These are phyloP conservation scores for Coniochaeta pulveracea DNA, from an alignment of 2,329 filamentous ascomycete genomes.

Conservation along the genomic window DNA sequence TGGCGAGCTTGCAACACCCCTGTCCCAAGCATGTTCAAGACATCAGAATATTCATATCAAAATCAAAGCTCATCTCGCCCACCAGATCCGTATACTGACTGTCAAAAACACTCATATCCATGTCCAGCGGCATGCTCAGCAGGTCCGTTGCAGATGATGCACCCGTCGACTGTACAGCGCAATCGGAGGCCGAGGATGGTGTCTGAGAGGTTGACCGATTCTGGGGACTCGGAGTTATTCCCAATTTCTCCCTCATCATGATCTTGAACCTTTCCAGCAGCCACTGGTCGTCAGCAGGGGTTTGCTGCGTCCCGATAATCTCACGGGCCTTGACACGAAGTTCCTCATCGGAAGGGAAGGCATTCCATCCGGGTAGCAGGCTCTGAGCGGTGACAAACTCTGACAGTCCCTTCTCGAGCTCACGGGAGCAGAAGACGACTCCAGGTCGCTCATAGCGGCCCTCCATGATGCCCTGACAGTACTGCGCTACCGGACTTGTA, in stretches of 20 bases:
- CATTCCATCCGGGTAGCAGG: conserved; percentile 18
- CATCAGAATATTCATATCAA: too few species aligned
- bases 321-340: conserved; percentile 34
- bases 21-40: too few species aligned
- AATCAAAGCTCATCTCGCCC: conserved; percentile 31
- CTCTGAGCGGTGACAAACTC: conserved; percentile 33
- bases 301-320: conserved; percentile 32
- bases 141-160: conserved; percentile 2
- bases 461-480: conserved; percentile 27
- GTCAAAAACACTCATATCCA: conserved; percentile 18
- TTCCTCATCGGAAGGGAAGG: conserved; percentile 34
- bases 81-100: conserved; percentile 28
- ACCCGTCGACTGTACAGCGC: background rate
- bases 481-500: conserved; percentile 36
- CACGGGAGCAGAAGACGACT: conserved; percentile 44
- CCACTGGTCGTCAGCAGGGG: conserved; percentile 41
- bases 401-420: conserved; percentile 42
- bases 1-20: too few species aligned
- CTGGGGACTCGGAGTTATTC: conserved; percentile 3
- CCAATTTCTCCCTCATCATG: conserved; percentile 24
- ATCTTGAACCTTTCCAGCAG: conserved; percentile 43
- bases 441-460: conserved; percentile 33
- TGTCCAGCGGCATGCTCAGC: conserved; percentile 14
- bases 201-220: background rate
- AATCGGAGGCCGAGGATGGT: background rate